Evolutionary conservation across 768 basidiomycete genomes (phyloP), one percentile per base, ranked within the genome.

Genomic region (Russula compacta): DNA sequence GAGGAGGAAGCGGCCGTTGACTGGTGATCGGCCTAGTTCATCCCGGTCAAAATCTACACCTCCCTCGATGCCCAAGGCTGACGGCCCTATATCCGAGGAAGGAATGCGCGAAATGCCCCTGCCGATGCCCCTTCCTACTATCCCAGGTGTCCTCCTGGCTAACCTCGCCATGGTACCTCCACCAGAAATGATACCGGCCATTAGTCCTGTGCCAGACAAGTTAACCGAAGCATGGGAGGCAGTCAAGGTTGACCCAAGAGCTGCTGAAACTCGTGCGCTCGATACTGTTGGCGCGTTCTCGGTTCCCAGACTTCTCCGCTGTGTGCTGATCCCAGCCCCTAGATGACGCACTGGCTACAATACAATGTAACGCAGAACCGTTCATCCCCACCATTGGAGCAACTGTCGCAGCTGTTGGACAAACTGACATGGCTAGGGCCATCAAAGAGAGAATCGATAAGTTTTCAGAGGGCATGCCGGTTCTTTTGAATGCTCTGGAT

Each of bases 401-500:
- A 3, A 17, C 50, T 10, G 48, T 48, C n/a, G 6, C 12, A 14
- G 55, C 55, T 7, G 39, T 39, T 24, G 59, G 19, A 17, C 50
- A 61, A 29, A 53, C 35, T 2, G 53, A 56, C 43, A 6, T 64
- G 8, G 55, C 36, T 11, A 56, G 40, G 33, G 40, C 9, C 3
- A 55, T 71, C 33, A 60, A 68, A 12, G 54, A 65, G 1, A 61
- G 65, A 29, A 58, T 73, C 11, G 64, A 64, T 53, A 50, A 60
- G 12, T 65, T 72, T 32, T 56, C 67, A 5, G 69, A 71, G 17
- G 59, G 65, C 4, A 62, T 72, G n/a, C 72, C 72, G 1, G 36
- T 59, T 4, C 59, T 73, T 21, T 53, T 73, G 56, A 68, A 64
- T 6, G 68, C 64, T 4, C 62, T 73, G n/a, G 69, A 72, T 35